phyloP scores from a whole-genome alignment of 2,329 filamentous ascomycete genomes.

The Magnaporthales sp. region DNA sequence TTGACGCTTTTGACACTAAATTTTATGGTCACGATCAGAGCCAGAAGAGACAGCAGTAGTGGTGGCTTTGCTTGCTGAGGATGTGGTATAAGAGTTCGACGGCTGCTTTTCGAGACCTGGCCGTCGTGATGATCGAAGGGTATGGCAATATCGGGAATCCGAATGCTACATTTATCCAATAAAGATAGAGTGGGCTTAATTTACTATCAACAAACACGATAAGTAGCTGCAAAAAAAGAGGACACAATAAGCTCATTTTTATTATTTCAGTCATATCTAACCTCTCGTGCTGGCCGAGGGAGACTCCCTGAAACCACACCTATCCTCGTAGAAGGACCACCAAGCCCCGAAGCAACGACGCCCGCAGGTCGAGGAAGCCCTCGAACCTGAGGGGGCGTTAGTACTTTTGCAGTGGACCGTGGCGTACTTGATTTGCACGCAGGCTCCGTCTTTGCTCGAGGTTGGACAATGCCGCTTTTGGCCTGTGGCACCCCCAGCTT shows the following conservation, averaged over 20 bases:
- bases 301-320: neutral
- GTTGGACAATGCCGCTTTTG: neutral
- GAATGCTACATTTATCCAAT: neutral
- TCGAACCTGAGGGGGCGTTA: neutral
- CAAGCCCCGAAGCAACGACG: neutral
- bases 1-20: neutral
- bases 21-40: neutral
- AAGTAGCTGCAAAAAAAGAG: neutral
- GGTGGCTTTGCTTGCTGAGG: neutral
- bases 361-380: neutral
- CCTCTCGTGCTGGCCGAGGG: neutral
- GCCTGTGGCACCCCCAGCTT: neutral
- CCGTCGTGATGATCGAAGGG: neutral
- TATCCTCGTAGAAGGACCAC: neutral
- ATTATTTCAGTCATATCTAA: neutral
- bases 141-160: neutral
- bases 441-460: neutral
- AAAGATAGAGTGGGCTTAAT: too few species aligned
- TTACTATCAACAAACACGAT: too few species aligned
- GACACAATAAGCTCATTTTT: neutral
- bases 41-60: neutral
- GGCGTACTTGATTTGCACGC: neutral
- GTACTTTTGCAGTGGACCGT: neutral
- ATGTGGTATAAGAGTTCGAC: neutral
- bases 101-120: neutral